Evolutionary conservation across 441 rosid genomes (phyloP).

Genomic region (Adansonia gregorii): DNA sequence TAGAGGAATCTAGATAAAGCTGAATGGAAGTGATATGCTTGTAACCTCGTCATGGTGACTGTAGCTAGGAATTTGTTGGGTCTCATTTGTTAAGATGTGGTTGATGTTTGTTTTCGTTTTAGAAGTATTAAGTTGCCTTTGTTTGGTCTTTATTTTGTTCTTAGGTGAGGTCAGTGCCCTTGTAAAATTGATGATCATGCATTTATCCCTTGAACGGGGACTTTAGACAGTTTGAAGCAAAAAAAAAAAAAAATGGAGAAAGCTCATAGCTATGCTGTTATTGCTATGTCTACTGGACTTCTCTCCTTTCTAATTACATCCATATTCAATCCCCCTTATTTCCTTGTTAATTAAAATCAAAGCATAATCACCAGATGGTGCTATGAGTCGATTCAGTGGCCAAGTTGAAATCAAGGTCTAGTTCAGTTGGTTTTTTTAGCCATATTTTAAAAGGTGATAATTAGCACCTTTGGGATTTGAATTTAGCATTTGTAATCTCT

Average conservation of each 20-base stretch:
- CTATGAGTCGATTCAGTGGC: background rate
- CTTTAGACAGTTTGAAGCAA: background rate
- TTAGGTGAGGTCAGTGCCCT: too few species aligned
- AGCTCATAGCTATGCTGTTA: background rate
- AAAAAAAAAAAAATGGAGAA: background rate
- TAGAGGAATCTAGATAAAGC: conserved; percentile 15
- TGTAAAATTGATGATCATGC: too few species aligned
- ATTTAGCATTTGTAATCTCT: too few species aligned
- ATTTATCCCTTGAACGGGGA: too few species aligned
- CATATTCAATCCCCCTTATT: background rate
- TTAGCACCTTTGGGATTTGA: too few species aligned
- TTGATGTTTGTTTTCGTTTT: too few species aligned
- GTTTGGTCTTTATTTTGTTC: too few species aligned
- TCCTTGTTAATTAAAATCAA: background rate
- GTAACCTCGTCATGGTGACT: conserved; percentile 31
- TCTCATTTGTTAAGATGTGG: conserved; percentile 19
- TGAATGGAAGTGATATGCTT: conserved; percentile 29
- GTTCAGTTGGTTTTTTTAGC: too few species aligned
- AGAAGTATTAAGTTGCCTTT: too few species aligned
- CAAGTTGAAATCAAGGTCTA: too few species aligned
- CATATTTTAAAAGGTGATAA: too few species aligned
- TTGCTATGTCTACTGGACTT: background rate
- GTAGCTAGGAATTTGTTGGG: conserved; percentile 35
- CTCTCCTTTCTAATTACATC: background rate
- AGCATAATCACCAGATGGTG: background rate